A percentile compares a stretch with the other conserved stretches of the same genome.
These are phyloP conservation scores for Penicillium decumbens DNA, from an alignment of 2,329 filamentous ascomycete species.

Conservation along the genomic window DNA sequence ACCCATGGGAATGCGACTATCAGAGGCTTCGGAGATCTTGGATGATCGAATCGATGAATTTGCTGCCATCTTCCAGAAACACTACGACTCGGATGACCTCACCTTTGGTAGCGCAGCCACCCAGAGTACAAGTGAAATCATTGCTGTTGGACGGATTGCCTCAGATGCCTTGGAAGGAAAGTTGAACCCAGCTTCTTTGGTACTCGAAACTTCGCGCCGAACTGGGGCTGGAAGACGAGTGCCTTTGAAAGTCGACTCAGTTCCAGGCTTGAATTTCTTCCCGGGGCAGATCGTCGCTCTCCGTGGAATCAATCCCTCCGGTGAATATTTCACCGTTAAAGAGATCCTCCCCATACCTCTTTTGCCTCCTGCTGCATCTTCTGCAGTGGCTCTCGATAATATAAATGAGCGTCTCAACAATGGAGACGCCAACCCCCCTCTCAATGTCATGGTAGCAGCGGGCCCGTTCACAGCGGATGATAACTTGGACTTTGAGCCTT, in stretches of 20 bases:
- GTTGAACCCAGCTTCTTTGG: slow-evolving; percentile 76
- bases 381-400: slow-evolving; percentile 59
- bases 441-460: slow-evolving; percentile 72
- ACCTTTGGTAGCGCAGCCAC: slow-evolving; percentile 82
- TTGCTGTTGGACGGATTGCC: slow-evolving; percentile 87
- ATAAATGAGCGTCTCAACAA: slow-evolving; percentile 66
- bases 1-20: slow-evolving; percentile 89
- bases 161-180: slow-evolving; percentile 81
- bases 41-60: slow-evolving; percentile 96
- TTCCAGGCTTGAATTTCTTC: slow-evolving; percentile 76
- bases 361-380: slow-evolving; percentile 68
- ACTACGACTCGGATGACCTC: slow-evolving; percentile 70
- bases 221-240: slow-evolving; percentile 78
- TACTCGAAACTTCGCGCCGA: slow-evolving; percentile 81
- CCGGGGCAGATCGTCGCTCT: slow-evolving; percentile 91
- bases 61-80: slow-evolving; percentile 63
- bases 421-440: slow-evolving; percentile 59
- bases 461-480: slow-evolving; percentile 92
- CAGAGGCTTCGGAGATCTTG: slow-evolving; percentile 84
- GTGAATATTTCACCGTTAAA: slow-evolving; percentile 72
- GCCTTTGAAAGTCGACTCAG: slow-evolving; percentile 67
- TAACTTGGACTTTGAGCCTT: slow-evolving; percentile 82
- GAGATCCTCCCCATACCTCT: slow-evolving; percentile 72
- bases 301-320: slow-evolving; percentile 79
- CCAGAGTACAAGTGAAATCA: slow-evolving; percentile 78